Evolutionary conservation across 257 asterid genomes (phyloP), one percentile per base, ranked within the genome.

Genomic region (Rauvolfia tetraphylla): DNA sequence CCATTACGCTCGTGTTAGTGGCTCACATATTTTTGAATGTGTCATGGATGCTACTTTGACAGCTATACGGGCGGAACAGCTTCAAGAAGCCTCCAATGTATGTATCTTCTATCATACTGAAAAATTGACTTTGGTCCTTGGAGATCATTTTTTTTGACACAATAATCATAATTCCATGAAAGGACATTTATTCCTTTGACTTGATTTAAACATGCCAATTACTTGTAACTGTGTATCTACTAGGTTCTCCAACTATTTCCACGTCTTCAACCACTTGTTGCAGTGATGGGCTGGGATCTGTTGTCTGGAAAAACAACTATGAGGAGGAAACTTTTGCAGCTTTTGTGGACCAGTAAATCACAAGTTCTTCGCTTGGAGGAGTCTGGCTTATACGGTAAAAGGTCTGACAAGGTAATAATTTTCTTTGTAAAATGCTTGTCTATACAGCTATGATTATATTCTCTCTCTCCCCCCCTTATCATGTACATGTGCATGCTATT

Each of bases 271-370:
- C 99, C 99, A 78, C 88, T 95, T 82, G 93, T 91, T 74, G 95
- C 99, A 72, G 97, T 88, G 77, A 87, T 95, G 89, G 98, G 99
- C 73, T 95, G 99, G 99, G 99, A 95, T 86, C 89, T 95, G 76
- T 87, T 95, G 81, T 92, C 97, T 79, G 95, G 98, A 31, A 95
- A 89, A 85, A 91, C 98, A 20, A 82, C 82, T 76, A 71, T 87
- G 81, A 92, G 98, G 80, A 89, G 96, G 84, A 89, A 86, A 80
- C 80, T 95, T 75, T 88, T 95, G 98, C 95, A 92, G 84, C 85
- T 90, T 75, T 77, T 95, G 69, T 95, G 99, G 99, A 91, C 95
- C 54, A 91, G 93, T 84, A 92, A 95, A 91, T 92, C 96, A 78
- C 96, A 92, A 88, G 89, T 85, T 71, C 89, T 95, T 82, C 91